Percentiles rank a stretch among this genome's conserved stretches.
These are phyloP conservation scores for Colletotrichum abscissum DNA, from an alignment of 2,329 filamentous ascomycete species.

Conservation along the genomic window DNA sequence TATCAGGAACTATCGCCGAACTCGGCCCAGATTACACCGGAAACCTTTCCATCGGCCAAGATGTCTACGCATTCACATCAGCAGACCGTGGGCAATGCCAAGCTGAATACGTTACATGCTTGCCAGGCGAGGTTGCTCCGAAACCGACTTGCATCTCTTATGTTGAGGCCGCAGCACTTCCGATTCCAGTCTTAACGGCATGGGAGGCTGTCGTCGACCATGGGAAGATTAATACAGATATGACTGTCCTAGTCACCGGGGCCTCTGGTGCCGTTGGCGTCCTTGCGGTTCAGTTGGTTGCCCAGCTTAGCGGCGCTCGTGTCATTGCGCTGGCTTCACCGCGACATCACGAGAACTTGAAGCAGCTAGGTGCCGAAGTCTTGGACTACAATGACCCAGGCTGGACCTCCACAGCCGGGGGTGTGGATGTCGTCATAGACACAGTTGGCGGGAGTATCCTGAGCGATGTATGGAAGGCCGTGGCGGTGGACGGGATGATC, in stretches of 20 bases:
- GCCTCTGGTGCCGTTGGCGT: constrained; percentile 45
- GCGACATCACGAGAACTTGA: constrained; percentile 34
- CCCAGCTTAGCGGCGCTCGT: constrained; percentile 34
- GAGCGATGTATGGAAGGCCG: constrained; percentile 41
- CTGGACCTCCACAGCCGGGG: constrained; percentile 40
- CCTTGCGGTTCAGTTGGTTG: constrained; percentile 44
- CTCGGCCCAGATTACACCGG: constrained; percentile 42
- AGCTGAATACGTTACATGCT: constrained; percentile 43
- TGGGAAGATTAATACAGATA: not conserved
- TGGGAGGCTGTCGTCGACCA: constrained; percentile 28
- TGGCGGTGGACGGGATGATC: constrained; percentile 45
- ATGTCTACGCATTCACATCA: constrained; percentile 43
- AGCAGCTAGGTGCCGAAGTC: constrained; percentile 38
- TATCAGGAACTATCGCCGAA: constrained; percentile 45
- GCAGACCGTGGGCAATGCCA: constrained; percentile 39
- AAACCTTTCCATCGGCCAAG: constrained; percentile 33
- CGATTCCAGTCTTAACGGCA: constrained; percentile 45
- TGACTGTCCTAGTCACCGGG: constrained; percentile 44
- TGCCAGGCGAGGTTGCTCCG: constrained; percentile 31
- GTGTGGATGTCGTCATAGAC: constrained; percentile 46
- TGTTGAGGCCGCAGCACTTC: constrained; percentile 43
- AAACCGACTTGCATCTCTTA: constrained; percentile 40
- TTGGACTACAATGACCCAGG: constrained; percentile 40
- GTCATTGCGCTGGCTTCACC: constrained; percentile 45
- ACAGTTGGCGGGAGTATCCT: constrained; percentile 44